Conservation (phyloP, 495 filamentous ascomycete genomes). For the Hypoxylon subgilvum region DNA sequence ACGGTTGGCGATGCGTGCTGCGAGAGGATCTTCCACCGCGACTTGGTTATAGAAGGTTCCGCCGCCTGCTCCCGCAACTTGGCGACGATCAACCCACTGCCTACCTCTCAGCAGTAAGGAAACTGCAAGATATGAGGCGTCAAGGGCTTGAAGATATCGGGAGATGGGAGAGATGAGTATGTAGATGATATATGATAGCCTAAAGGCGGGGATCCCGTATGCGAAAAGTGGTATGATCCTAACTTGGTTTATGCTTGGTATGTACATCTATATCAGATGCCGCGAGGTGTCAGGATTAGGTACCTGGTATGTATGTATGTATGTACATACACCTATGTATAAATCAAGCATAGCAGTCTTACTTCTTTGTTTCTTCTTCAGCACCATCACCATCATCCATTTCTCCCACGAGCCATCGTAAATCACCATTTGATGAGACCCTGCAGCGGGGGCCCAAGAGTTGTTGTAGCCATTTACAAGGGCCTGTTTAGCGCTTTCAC, state of each 20-base stretch:
- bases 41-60: not conserved
- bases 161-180: not conserved
- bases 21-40: constrained; percentile 2
- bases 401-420: too few species aligned
- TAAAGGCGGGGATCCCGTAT: not conserved
- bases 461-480: constrained; percentile 11
- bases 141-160: not conserved
- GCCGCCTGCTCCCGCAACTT: constrained; percentile 6
- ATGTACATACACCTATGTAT: not conserved
- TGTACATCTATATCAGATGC: too few species aligned
- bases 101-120: not conserved
- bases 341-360: too few species aligned
- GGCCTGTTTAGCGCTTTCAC: not conserved
- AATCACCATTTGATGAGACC: not conserved
- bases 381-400: too few species aligned
- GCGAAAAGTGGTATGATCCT: too few species aligned
- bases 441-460: not conserved
- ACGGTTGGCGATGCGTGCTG: not conserved
- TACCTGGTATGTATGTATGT: too few species aligned
- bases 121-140: not conserved
- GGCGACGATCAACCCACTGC: not conserved
- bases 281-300: too few species aligned
- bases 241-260: too few species aligned
- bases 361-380: too few species aligned
- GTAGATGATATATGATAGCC: too few species aligned